Evolutionary conservation across 2,329 filamentous ascomycete species (phyloP).

Genomic region (Sporothrix sp.): DNA sequence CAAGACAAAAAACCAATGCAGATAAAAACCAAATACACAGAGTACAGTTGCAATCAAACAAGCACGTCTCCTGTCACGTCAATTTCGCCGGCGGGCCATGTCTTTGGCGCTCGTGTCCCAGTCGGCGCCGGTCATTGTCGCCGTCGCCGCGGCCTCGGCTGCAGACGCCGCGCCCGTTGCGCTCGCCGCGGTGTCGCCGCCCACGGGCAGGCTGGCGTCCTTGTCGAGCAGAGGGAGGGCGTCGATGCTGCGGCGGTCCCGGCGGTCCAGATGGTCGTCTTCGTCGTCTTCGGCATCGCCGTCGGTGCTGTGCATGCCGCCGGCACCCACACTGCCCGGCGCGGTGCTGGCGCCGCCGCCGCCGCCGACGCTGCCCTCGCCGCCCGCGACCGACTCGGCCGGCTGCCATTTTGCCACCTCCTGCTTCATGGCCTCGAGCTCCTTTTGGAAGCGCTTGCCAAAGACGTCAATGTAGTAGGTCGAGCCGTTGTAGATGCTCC

Average conservation of each 20-base stretch:
- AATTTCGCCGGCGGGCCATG: constrained; percentile 34
- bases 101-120: constrained; percentile 34
- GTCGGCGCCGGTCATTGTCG: constrained; percentile 17
- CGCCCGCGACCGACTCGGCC: constrained; percentile 32
- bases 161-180: constrained; percentile 7
- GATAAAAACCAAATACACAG: too few species aligned
- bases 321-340: too few species aligned
- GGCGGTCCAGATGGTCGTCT: constrained; percentile 17
- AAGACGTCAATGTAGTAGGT: constrained; percentile 99
- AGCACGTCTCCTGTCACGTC: too few species aligned
- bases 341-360: constrained; percentile 14
- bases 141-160: constrained; percentile 12
- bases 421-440: constrained; percentile 77
- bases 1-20: too few species aligned
- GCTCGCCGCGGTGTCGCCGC: not conserved
- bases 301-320: constrained; percentile 4
- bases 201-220: constrained; percentile 24
- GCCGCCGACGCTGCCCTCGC: constrained; percentile 8
- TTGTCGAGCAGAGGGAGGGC: constrained; percentile 48
- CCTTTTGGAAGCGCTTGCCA: constrained; percentile 91
- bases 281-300: constrained; percentile 17
- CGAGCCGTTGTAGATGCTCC: constrained; percentile 94
- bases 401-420: constrained; percentile 83
- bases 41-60: too few species aligned
- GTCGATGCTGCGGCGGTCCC: constrained; percentile 33